These are phyloP conservation scores for Skeletonema tropicum DNA, from an alignment of 108 stramenopile genomes.

Conservation along the genomic window DNA sequence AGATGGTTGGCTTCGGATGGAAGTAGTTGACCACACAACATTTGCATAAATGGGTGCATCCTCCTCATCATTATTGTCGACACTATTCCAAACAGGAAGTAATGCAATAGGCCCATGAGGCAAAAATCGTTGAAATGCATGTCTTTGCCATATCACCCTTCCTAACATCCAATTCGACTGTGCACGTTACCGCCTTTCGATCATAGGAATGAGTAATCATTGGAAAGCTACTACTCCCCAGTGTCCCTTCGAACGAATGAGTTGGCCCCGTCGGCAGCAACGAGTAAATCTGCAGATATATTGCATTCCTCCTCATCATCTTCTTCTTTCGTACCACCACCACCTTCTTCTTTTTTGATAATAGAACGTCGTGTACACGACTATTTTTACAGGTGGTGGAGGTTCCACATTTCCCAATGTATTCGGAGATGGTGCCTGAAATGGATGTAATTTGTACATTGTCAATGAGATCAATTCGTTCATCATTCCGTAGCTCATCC, in stretches of 20 bases:
- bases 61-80: not conserved
- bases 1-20: conserved; percentile 60
- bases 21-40: conserved; percentile 82
- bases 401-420: conserved; percentile 34
- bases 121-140: conserved; percentile 83
- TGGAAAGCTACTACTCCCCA: conserved; percentile 55
- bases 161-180: conserved; percentile 61
- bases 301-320: conserved; percentile 11
- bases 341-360: not conserved
- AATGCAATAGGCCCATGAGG: conserved; percentile 76
- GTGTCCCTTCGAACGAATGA: conserved; percentile 59
- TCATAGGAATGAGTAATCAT: conserved; percentile 62
- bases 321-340: not conserved
- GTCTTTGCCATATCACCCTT: conserved; percentile 40
- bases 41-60: conserved; percentile 62
- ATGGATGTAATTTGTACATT: conserved; percentile 38
- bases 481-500: conserved; percentile 56
- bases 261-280: conserved; percentile 86
- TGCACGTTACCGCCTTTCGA: conserved; percentile 77
- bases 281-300: conserved; percentile 56
- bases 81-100: conserved; percentile 69
- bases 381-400: conserved; percentile 29
- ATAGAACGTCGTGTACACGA: not conserved
- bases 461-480: conserved; percentile 49
- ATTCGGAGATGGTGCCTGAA: conserved; percentile 27